These are phyloP conservation scores for Tolypocladium capitatum DNA, from an alignment of 2,329 filamentous ascomycete species.

Conservation along the genomic window DNA sequence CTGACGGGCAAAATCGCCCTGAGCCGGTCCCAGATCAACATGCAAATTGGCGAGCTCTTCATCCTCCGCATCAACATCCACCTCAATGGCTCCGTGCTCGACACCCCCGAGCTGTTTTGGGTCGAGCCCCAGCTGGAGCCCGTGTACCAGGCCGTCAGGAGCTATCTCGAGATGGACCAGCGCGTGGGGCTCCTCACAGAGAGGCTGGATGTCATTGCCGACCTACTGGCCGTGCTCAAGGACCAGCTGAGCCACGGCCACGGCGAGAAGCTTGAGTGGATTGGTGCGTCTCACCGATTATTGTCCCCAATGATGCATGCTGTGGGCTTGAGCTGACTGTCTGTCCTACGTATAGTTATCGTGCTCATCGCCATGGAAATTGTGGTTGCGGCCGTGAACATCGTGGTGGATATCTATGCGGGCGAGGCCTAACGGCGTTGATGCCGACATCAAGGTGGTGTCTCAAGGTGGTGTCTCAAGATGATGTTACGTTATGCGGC, in stretches of 20 bases:
- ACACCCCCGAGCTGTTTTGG: constrained; percentile 97
- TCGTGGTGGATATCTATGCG: constrained; percentile 81
- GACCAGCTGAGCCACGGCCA: constrained; percentile 91
- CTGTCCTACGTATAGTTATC: constrained; percentile 50
- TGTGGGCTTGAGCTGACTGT: not conserved
- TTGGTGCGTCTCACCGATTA: constrained; percentile 42
- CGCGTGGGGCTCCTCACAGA: constrained; percentile 81
- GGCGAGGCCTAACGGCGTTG: constrained; percentile 12
- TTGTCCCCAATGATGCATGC: not conserved
- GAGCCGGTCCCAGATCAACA: constrained; percentile 84
- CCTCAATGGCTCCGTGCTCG: constrained; percentile 88
- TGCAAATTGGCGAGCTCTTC: constrained; percentile 98
- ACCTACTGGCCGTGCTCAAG: constrained; percentile 83
- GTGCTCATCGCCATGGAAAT: constrained; percentile 93
- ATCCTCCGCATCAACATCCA: constrained; percentile 97
- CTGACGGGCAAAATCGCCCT: constrained; percentile 84
- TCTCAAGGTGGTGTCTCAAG: too few relatives aligned
- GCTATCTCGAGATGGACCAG: constrained; percentile 97
- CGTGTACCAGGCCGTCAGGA: constrained; percentile 87
- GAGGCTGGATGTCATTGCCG: constrained; percentile 74
- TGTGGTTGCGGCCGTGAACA: constrained; percentile 82
- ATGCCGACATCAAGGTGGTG: not conserved
- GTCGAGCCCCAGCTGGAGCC: constrained; percentile 93
- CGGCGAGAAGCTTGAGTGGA: constrained; percentile 81
- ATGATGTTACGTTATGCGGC: not conserved